Conservation (phyloP, 2,329 filamentous ascomycete species). For the Arthroderma sp. region DNA sequence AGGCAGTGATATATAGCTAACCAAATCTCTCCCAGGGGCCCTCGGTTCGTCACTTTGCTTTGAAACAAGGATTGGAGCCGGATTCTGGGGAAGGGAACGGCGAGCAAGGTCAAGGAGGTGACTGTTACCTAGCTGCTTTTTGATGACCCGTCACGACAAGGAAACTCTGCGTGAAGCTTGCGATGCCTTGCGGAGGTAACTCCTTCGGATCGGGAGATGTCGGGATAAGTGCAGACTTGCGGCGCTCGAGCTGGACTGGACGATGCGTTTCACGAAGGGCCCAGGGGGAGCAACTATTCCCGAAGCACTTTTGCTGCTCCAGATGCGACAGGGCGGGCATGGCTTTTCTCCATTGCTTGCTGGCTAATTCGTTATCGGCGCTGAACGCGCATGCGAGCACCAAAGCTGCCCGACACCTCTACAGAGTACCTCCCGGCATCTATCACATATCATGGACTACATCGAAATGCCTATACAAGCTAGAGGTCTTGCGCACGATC, state of each 20-base stretch:
- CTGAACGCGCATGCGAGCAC: background rate
- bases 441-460: background rate
- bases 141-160: constrained; percentile 1
- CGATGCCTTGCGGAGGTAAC: constrained; percentile 5
- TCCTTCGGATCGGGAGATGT: constrained; percentile 6
- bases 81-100: constrained; percentile 5
- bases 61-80: constrained; percentile 5
- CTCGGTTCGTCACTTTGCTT: background rate
- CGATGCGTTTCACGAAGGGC: background rate
- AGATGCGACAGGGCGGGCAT: background rate
- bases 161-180: constrained; percentile 5
- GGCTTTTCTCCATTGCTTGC: background rate
- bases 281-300: background rate
- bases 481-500: background rate
- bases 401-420: background rate
- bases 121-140: background rate
- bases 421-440: background rate
- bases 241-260: constrained; percentile 2
- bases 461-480: background rate
- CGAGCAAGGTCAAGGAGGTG: constrained; percentile 1
- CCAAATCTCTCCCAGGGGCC: background rate
- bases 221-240: background rate
- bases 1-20: background rate
- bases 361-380: background rate
- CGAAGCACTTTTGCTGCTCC: background rate